phyloP scores from a whole-genome alignment of 1,284 basidiomycete genomes.

The Stygiomarasmius scandens region DNA sequence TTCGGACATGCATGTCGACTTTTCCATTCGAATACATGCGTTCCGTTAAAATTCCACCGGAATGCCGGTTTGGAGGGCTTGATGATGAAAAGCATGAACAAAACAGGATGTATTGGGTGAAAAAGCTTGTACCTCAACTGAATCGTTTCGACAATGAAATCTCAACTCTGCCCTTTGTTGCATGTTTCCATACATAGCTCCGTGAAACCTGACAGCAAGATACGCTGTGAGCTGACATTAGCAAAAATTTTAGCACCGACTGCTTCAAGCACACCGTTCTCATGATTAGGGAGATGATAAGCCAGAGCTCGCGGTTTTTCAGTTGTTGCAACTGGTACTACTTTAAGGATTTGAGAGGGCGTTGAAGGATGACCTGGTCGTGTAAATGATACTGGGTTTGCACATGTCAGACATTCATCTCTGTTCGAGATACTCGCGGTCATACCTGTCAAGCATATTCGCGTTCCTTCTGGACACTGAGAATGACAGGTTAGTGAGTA shows the following conservation, averaged over 20 bases:
- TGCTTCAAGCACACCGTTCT: not conserved
- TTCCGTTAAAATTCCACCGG: conserved; percentile 32
- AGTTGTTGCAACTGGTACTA: conserved; percentile 40
- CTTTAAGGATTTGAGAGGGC: conserved; percentile 39
- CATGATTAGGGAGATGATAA: not conserved
- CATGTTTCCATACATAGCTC: no score
- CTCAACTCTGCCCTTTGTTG: no score
- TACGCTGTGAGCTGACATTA: no score
- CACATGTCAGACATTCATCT: not conserved
- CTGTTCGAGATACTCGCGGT: not conserved
- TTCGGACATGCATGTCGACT: conserved; percentile 31
- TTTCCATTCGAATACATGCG: conserved; percentile 36
- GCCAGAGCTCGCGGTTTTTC: not conserved
- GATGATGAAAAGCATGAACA: not conserved
- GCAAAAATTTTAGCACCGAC: not conserved
- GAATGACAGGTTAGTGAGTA: not conserved
- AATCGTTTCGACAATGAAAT: conserved; percentile 41
- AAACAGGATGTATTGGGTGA: not conserved
- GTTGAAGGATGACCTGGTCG: conserved; percentile 40
- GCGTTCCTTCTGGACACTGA: conserved; percentile 32
- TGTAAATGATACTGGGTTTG: conserved; percentile 30
- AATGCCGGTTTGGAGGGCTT: conserved; percentile 33
- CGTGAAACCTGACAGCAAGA: no score
- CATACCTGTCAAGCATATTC: conserved; percentile 33
- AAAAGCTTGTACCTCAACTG: conserved; percentile 27